A percentile compares a stretch with the other conserved stretches of the same genome.
These are phyloP conservation scores for Alloascoidea hylecoeti DNA, from an alignment of 805 yeast genomes.

Conservation along the genomic window DNA sequence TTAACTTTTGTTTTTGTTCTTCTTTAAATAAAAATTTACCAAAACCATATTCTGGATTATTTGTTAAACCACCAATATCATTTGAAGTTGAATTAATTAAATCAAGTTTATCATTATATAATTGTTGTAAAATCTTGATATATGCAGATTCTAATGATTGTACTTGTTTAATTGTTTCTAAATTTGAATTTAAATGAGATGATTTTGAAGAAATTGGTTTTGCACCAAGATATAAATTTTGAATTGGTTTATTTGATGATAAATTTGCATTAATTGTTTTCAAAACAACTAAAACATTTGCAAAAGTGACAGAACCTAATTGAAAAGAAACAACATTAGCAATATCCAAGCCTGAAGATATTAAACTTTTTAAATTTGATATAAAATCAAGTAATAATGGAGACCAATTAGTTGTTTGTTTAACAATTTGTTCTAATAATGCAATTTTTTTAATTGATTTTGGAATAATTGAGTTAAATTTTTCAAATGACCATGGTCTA, in stretches of 20 bases:
- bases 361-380: conserved; percentile 25
- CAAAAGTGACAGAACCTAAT: conserved; percentile 25
- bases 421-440: conserved; percentile 51
- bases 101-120: conserved; percentile 38
- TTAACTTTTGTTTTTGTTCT: conserved; percentile 32
- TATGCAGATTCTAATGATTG: conserved; percentile 59
- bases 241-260: conserved; percentile 38
- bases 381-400: conserved; percentile 70
- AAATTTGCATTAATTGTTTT: conserved; percentile 37
- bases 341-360: conserved; percentile 7
- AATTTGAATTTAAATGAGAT: no score
- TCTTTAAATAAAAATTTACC: conserved; percentile 56
- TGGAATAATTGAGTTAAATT: conserved; percentile 38
- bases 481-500: conserved; percentile 56
- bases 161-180: conserved; percentile 33
- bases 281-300: conserved; percentile 26
- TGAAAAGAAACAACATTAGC: conserved; percentile 41
- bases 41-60: conserved; percentile 78
- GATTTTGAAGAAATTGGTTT: conserved; percentile 19
- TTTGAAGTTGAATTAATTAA: conserved; percentile 45
- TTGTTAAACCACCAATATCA: conserved; percentile 22
- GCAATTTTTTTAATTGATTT: conserved; percentile 37
- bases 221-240: conserved; percentile 45
- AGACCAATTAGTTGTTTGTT: conserved; percentile 32
- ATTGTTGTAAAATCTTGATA: conserved; percentile 57